A percentile compares a stretch with the other conserved stretches of the same genome.
Evolutionary conservation across 1,284 basidiomycete species (phyloP).

Genomic region (Malassezia japonica): DNA sequence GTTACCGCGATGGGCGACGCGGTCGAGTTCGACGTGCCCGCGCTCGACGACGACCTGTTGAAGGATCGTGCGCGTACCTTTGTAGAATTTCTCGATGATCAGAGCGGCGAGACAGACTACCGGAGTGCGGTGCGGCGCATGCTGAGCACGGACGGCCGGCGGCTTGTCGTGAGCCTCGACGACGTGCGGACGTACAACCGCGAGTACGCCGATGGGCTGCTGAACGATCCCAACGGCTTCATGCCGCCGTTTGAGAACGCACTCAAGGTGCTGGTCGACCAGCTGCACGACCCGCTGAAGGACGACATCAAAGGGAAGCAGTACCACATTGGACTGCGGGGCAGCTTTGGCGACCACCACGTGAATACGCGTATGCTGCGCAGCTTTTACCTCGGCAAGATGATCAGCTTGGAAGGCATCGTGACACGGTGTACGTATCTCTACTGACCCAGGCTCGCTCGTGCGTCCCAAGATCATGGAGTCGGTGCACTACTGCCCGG

Average conservation of each 20-base stretch:
- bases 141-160: slow-evolving; percentile 71
- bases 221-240: slow-evolving; percentile 78
- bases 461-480: slow-evolving; percentile 97
- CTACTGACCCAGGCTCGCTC: slow-evolving; percentile 58
- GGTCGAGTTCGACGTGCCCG: slow-evolving; percentile 27
- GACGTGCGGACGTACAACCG: slow-evolving; percentile 89
- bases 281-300: slow-evolving; percentile 67
- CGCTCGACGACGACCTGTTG: slow-evolving; percentile 40
- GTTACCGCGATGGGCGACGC: slow-evolving; percentile 42
- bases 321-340: slow-evolving; percentile 76
- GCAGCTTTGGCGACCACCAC: slow-evolving; percentile 98
- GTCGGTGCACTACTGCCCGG: slow-evolving; percentile 88
- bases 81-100: slow-evolving; percentile 75
- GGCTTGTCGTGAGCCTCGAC: slow-evolving; percentile 91
- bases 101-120: slow-evolving; percentile 60
- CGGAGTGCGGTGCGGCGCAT: slow-evolving; percentile 73
- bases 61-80: slow-evolving; percentile 57
- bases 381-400: slow-evolving; percentile 78
- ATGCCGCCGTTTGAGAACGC: slow-evolving; percentile 88
- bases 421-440: slow-evolving; percentile 70
- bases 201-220: slow-evolving; percentile 54
- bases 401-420: slow-evolving; percentile 96
- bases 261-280: slow-evolving; percentile 64
- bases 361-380: slow-evolving; percentile 87
- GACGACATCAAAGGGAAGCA: slow-evolving; percentile 66